Base-by-base conservation (phyloP, 2,329 filamentous ascomycete genomes). In the Aspergillus persii region DNA sequence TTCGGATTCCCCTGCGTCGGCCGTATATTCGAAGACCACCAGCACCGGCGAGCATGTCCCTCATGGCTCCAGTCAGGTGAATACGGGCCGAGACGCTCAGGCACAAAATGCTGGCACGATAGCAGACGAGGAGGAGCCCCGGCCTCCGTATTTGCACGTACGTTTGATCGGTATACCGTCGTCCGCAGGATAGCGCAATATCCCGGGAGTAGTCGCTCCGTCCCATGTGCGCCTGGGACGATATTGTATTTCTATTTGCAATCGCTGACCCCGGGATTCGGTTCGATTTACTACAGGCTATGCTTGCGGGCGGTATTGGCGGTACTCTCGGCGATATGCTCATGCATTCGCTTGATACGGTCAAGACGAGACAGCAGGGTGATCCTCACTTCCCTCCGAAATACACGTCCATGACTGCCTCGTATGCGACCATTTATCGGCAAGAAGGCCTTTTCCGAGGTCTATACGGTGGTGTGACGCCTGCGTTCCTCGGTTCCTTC, bases 301-400 rank as follows among this genome's bases (percentile, higher is more conserved):
- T 98, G 93, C 83, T 99, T 71, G 95, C 95, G 36, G 95, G 95
- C 71, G 95, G 94, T 61, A 81, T 96, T 55, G 95, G 96, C 71
- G 95, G 95, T 55, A 93, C 91, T 15, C 96, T 90, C 57, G 95
- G 96, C 60, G 95, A 99, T 76, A 90, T 99, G 84, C 81, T 99
- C 66, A 99, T 99, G 95, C 95, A 99, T 80, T 98, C 94, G 50
- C 85, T 99, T 71, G 95, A 99, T 76, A 99, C 95, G 0, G 95
- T 99, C 69, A 99, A 99, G 80, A 99, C 95, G 50, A 86, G 95
- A 68, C 96, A 99, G 76, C 95, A 99, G 78, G 95, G 94, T 70
- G 95, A 98, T 71, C 93, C 94, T 49, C 89, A 95, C 73, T 85
- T 96, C 61, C 95, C 95, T 26, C 90, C 95, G 1, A 96, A 91